These are phyloP conservation scores for Hypoxylon fragiforme DNA, from an alignment of 495 filamentous ascomycete species.

Conservation along the genomic window DNA sequence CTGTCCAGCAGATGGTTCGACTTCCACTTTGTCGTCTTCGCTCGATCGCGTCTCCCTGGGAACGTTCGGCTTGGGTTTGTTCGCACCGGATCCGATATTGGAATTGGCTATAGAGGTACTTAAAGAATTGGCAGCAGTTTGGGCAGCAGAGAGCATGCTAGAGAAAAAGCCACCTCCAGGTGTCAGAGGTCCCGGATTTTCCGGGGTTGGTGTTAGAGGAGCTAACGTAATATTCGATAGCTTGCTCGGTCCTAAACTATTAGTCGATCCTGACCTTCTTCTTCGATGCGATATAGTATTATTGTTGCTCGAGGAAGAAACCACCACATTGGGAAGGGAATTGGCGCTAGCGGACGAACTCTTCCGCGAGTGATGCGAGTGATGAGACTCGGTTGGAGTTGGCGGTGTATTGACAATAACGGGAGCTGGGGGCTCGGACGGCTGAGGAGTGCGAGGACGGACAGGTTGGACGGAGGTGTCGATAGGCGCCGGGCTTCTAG, in stretches of 20 bases:
- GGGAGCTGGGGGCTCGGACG: constrained; percentile 44
- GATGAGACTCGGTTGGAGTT: constrained; percentile 51
- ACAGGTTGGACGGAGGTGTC: constrained; percentile 41
- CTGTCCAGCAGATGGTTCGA: constrained; percentile 47
- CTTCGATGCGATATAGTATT: constrained; percentile 72
- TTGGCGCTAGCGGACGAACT: constrained; percentile 33
- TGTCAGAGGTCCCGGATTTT: constrained; percentile 47
- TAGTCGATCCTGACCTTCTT: constrained; percentile 61
- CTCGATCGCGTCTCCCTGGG: constrained; percentile 37
- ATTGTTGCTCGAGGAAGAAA: constrained; percentile 54
- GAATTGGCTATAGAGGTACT: constrained; percentile 78
- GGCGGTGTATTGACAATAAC: constrained; percentile 61
- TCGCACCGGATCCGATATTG: constrained; percentile 43
- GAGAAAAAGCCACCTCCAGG: constrained; percentile 80
- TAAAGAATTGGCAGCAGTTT: constrained; percentile 87
- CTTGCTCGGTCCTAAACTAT: constrained; percentile 78
- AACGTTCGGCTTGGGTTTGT: constrained; percentile 45
- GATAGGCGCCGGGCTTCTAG: constrained; percentile 37
- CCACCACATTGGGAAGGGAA: constrained; percentile 35
- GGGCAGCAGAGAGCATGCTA: constrained; percentile 86
- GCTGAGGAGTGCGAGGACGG: constrained; percentile 51
- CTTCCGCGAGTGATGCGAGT: constrained; percentile 26
- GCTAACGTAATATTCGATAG: constrained; percentile 78
- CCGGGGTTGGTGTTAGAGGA: constrained; percentile 71
- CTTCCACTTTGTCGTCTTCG: constrained; percentile 51